Evolutionary conservation across 441 rosid genomes (phyloP), one percentile per base, ranked within the genome.

Genomic region (Syzygium malaccense): DNA sequence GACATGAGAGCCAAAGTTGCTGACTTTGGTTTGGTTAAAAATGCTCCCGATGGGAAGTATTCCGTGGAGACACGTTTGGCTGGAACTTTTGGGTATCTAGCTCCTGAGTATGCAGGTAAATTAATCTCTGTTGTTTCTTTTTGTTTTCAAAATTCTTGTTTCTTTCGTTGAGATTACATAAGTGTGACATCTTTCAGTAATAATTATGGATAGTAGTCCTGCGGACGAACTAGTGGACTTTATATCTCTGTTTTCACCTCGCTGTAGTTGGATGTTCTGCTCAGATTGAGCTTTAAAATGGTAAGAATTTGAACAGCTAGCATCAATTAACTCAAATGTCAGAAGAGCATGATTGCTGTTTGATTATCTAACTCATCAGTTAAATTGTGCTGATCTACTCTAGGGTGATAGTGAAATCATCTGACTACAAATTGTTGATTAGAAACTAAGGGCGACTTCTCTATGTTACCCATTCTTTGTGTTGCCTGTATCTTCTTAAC

Each of bases 1-100:
- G 90, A 88, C 51, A 85, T 88, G 90, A 68, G 90, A 48, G 90
- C 90, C 33, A 88, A 88, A 85, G 87, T 88, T n/a, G 87, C 90
- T 37, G 90, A 88, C 57, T 88, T 88, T 66, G 90, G 90, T 62
- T 83, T 88, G 56, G 90, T 88, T 53, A 85, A 86, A 83, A 85
- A 66, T 28, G 90, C 87, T 9, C 90, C 87, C 7, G 90, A 88
- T 60, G 90, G 87, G 85, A 88, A 88, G 45, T 85, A 86, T 75
- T 88, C 90, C 15, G 68, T 85, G 23, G 90, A 88, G 90, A 88
- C 87, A 13, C 87, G 90, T 37, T 78, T 85, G 54, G 90, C 90
- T 30, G 90, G 90, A 48, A 88, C 90, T 37, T 88, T 88, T 37
- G 90, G 90, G 41, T 88, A 88, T 88, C 87, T 88, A 55, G 90